These are phyloP conservation scores for Pseudogymnoascus sp. DNA, from an alignment of 2,329 filamentous ascomycete genomes.

Conservation along the genomic window DNA sequence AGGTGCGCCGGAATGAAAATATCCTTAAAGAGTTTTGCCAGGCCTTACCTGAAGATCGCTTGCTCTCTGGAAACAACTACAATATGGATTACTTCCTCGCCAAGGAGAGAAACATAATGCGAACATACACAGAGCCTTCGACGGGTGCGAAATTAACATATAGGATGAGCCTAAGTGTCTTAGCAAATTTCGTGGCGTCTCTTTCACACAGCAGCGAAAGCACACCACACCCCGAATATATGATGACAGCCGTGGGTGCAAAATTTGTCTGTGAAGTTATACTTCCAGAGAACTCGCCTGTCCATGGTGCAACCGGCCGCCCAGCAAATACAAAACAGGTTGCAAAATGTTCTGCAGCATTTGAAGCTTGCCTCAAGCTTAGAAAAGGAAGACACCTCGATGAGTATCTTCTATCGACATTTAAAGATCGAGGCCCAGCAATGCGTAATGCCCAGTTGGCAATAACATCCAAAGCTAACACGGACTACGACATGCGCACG, in stretches of 20 bases:
- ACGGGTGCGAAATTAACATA: conserved; percentile 77
- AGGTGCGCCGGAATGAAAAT: conserved; percentile 53
- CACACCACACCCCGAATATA: conserved; percentile 46
- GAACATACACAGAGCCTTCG: conserved; percentile 47
- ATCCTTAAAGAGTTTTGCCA: conserved; percentile 70
- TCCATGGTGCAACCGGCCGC: conserved; percentile 58
- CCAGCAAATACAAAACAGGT: conserved; percentile 61
- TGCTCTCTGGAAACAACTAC: conserved; percentile 53
- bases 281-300: conserved; percentile 65
- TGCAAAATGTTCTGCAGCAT: conserved; percentile 85
- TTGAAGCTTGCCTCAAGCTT: conserved; percentile 68
- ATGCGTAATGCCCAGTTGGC: conserved; percentile 86
- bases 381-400: conserved; percentile 61
- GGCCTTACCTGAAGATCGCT: conserved; percentile 64
- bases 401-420: conserved; percentile 64
- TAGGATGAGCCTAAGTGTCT: conserved; percentile 60
- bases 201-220: conserved; percentile 44
- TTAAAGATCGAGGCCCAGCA: conserved; percentile 61
- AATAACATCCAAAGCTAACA: conserved; percentile 68
- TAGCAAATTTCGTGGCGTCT: conserved; percentile 66
- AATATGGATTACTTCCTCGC: conserved; percentile 49
- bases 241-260: conserved; percentile 47
- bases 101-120: conserved; percentile 32
- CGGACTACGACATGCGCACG: conserved; percentile 65
- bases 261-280: conserved; percentile 71